Conservation (phyloP, 1,284 basidiomycete genomes). For the Stygiomarasmius scandens region DNA sequence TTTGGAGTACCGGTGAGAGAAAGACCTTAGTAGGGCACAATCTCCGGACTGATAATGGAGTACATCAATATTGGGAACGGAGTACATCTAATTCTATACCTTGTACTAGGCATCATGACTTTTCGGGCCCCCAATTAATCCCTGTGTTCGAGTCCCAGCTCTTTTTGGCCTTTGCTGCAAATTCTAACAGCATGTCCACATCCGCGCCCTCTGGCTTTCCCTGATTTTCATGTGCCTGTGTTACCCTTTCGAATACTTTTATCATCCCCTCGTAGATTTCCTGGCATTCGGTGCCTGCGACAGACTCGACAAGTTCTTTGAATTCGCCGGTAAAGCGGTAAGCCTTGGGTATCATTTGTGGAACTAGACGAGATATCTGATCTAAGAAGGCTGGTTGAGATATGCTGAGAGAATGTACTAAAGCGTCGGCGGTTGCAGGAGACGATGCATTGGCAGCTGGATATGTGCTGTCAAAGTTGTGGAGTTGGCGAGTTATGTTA, state of each 20-base stretch:
- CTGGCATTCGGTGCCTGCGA: slow-evolving; percentile 12
- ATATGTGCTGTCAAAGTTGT: neutral
- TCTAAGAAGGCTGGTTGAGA: slow-evolving; percentile 26
- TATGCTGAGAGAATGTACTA: slow-evolving; percentile 25
- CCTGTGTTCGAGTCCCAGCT: neutral
- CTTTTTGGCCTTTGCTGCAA: slow-evolving; percentile 7
- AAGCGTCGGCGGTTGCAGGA: slow-evolving; percentile 26
- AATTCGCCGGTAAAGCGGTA: slow-evolving; percentile 32
- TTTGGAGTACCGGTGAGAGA: too few species aligned
- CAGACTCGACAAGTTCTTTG: slow-evolving; percentile 27
- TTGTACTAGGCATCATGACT: too few species aligned
- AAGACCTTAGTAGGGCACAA: too few species aligned
- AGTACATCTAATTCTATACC: too few species aligned
- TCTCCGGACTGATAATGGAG: too few species aligned
- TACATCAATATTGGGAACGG: too few species aligned
- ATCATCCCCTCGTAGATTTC: slow-evolving; percentile 20
- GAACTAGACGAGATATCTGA: slow-evolving; percentile 22
- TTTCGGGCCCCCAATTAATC: neutral
- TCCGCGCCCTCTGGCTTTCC: neutral
- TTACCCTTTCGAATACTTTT: slow-evolving; percentile 18
- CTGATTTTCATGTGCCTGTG: slow-evolving; percentile 9
- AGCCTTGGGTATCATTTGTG: slow-evolving; percentile 26
- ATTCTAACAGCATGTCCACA: neutral
- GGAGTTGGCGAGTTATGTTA: too few species aligned
- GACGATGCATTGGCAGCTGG: slow-evolving; percentile 27